Evolutionary conservation across 169 alveolate species (phyloP), one percentile per base, ranked within the genome.

Genomic region (Eimeria sp.): DNA sequence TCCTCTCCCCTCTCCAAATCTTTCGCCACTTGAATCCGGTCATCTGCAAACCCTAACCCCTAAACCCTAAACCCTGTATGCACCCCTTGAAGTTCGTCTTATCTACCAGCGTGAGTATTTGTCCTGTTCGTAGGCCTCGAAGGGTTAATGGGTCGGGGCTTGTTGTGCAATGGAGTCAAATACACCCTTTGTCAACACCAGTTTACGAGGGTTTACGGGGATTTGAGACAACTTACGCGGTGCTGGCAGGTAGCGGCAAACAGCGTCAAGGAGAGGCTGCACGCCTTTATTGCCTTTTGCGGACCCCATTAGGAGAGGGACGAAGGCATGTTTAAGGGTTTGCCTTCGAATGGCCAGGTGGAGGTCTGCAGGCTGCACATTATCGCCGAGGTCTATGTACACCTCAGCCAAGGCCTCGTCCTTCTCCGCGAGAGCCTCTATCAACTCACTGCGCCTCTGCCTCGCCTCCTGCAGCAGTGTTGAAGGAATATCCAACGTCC

Each of bases 211-310:
- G 30, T 73, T 73, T 65, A 25, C n/a, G 22, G 16, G 84, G 54
- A 57, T n/a, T 47, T 34, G n/a, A 14, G 14, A 43, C 18, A 63
- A 34, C 51, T 83, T 51, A 93, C 96, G 47, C 1, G 96, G 96
- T 14, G 92, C 83, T 13, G 99, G 99, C 27, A 99, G 96, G 96
- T 98, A 99, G 70, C 98, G 98, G 57, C 98, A 97, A 16, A 99
- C 99, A 13, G 99, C 99, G 86, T 99, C 99, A 58, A 99, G 96
- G n/a, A 98, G 98, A 65, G 98, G 97, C 97, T 99, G 99, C 1
- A 99, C 99, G 40, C 99, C 99, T 80, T 98, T 98, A 95, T 99
- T 99, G 95, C 98, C 99, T 96, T 98, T 98, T 4, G 99, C 99
- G 34, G 99, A 98, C 3, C 99, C 99, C 99, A 99, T 98, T 75